phyloP scores from a whole-genome alignment of 2,329 filamentous ascomycete genomes.

The Aphanoascus verrucosus region DNA sequence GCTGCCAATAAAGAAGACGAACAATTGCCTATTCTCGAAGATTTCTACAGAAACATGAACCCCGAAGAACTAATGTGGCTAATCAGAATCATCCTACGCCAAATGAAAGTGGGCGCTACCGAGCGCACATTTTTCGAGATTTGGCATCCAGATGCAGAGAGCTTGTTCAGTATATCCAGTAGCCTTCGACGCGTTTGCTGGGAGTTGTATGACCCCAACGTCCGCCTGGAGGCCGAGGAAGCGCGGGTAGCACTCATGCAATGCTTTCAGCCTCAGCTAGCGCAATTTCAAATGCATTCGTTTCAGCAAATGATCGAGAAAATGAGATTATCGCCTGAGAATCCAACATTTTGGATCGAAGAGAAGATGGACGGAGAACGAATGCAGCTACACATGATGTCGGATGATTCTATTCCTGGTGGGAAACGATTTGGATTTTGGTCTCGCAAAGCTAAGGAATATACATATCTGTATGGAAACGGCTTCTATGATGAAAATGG shows the following conservation, averaged over 20 bases:
- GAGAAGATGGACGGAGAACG: conserved; percentile 95
- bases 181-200: conserved; percentile 86
- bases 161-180: conserved; percentile 79
- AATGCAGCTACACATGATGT: conserved; percentile 88
- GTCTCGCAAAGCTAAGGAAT: conserved; percentile 93
- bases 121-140: conserved; percentile 79
- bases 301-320: conserved; percentile 69
- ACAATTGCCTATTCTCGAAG: conserved; percentile 67
- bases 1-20: conserved; percentile 68
- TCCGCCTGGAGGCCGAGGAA: conserved; percentile 64
- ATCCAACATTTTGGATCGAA: conserved; percentile 86
- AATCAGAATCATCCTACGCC: conserved; percentile 80
- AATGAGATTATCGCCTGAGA: conserved; percentile 55
- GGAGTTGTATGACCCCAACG: conserved; percentile 67
- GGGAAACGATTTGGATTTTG: conserved; percentile 74
- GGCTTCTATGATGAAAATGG: conserved; percentile 63
- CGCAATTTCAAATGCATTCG: conserved; percentile 76
- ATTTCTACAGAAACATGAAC: conserved; percentile 86
- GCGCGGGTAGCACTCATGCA: conserved; percentile 74
- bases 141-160: conserved; percentile 69
- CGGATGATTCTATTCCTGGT: conserved; percentile 56
- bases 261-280: conserved; percentile 91
- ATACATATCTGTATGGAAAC: conserved; percentile 84
- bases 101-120: conserved; percentile 64
- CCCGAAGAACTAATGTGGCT: conserved; percentile 89